A percentile compares a stretch with the other conserved stretches of the same genome.
Conservation (phyloP, 2,329 filamentous ascomycete genomes). For the Phyllosticta capitalensis region DNA sequence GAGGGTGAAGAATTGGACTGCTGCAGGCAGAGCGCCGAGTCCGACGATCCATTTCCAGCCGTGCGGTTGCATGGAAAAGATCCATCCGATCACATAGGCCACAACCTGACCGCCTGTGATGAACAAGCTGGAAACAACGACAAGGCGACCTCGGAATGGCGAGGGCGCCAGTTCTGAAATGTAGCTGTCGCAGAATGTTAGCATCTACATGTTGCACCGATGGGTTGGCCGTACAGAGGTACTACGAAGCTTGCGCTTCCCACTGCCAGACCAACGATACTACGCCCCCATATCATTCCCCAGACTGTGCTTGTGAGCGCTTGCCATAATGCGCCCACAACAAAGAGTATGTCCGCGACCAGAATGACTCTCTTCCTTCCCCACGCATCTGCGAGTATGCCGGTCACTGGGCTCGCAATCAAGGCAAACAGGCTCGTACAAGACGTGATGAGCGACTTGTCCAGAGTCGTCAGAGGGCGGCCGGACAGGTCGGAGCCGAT, state of each 20-base stretch:
- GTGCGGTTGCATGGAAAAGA: constrained; percentile 47
- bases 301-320: constrained; percentile 19
- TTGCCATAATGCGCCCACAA: constrained; percentile 22
- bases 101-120: constrained; percentile 78
- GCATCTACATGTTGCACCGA: not conserved
- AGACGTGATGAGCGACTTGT: constrained; percentile 51
- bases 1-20: constrained; percentile 60
- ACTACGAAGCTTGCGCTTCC: constrained; percentile 24
- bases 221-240: constrained; percentile 17
- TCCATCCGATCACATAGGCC: constrained; percentile 61
- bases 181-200: constrained; percentile 38
- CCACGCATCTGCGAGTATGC: constrained; percentile 56
- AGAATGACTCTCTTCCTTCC: constrained; percentile 80
- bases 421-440: constrained; percentile 50
- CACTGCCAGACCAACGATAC: constrained; percentile 23
- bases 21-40: constrained; percentile 67
- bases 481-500: constrained; percentile 45
- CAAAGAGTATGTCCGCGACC: constrained; percentile 43
- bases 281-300: constrained; percentile 22
- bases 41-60: constrained; percentile 94
- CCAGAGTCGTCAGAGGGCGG: constrained; percentile 40
- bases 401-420: constrained; percentile 45
- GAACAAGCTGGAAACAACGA: constrained; percentile 73
- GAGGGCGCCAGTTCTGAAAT: constrained; percentile 79
- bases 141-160: constrained; percentile 63